Evolutionary conservation across 148 eudicot genomes (phyloP), one percentile per base, ranked within the genome.

Genomic region (Dysphania ambrosioides): DNA sequence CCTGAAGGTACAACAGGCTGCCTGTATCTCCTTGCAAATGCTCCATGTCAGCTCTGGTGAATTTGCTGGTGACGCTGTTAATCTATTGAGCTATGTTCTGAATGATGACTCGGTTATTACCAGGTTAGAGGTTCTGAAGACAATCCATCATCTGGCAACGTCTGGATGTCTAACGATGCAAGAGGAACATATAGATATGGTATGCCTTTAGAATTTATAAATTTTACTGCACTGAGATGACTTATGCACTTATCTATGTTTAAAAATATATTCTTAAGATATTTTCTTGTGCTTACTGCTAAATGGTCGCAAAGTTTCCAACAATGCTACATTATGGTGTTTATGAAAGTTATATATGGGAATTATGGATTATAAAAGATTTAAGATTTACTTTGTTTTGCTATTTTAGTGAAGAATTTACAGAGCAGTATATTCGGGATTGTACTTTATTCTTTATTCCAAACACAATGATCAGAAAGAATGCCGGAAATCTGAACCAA

Each of bases 51-150:
- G 85, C 78, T 88, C 96, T 74, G 79, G 82, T 59, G 77, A 78
- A 40, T 88, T 94, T 85, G 83, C 92, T 55, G 60, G 76, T 72
- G 85, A 87, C 80, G 93, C 89, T 75, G 84, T 87, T 69, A 87
- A 80, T 77, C 71, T 86, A 32, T 79, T 94, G 83, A 75, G 86
- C 85, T 90, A 86, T 78, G 78, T 88, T 83, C 77, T 91, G 79
- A 91, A 88, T 83, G 98, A 92, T 84, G 98, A 90, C 82, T 87
- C 98, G 16, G 68, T 79, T 62, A 76, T 69, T 76, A 97, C 92
- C 76, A 78, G 92, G 64, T 69, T 88, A 78, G 89, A 87, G 78
- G 92, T 84, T 58, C 63, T 94, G 81, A 87, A 87, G 68, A 85
- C 96, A 62, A 70, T 92, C 82, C 87, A 79, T 75, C 84, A 82